Conservation (phyloP, 805 yeast genomes). For the Scheffersomyces lignosus region DNA sequence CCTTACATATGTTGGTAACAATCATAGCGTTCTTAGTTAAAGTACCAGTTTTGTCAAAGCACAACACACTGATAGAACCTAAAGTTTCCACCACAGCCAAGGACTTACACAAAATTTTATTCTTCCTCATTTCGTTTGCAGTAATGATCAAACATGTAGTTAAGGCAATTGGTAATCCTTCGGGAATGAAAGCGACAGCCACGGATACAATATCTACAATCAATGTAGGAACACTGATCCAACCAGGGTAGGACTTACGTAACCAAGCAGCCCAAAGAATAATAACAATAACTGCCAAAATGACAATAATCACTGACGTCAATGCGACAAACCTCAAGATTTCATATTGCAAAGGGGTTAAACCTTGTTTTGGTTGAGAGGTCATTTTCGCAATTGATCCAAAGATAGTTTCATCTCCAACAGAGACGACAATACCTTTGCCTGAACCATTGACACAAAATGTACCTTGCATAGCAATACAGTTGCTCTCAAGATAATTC, state of each 20-base stretch:
- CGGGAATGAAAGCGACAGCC: conserved; percentile 52
- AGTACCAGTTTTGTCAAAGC: conserved; percentile 47
- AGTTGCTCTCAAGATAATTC: conserved; percentile 42
- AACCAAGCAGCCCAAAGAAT: conserved; percentile 48
- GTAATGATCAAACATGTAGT: conserved; percentile 51
- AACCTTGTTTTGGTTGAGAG: conserved; percentile 36
- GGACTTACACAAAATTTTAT: conserved; percentile 46
- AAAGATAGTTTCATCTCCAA: conserved; percentile 46
- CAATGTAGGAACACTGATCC: conserved; percentile 42
- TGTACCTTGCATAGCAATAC: conserved; percentile 50
- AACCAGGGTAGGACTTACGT: conserved; percentile 34
- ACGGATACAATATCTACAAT: conserved; percentile 46
- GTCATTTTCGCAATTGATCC: conserved; percentile 47
- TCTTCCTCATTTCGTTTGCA: conserved; percentile 45
- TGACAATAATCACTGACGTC: conserved; percentile 19
- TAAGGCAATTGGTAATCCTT: conserved; percentile 52
- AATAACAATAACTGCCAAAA: conserved; percentile 28
- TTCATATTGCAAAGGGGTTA: conserved; percentile 45
- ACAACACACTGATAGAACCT: conserved; percentile 52
- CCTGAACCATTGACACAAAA: conserved; percentile 45
- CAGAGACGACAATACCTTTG: conserved; percentile 42
- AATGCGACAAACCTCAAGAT: conserved; percentile 35
- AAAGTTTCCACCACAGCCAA: conserved; percentile 54
- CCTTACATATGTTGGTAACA: conserved; percentile 28
- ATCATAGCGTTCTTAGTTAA: conserved; percentile 52